Evolutionary conservation across 208 protist genomes (phyloP), one percentile per base, ranked within the genome.

Genomic region (Ichthyophonus hoferi): DNA sequence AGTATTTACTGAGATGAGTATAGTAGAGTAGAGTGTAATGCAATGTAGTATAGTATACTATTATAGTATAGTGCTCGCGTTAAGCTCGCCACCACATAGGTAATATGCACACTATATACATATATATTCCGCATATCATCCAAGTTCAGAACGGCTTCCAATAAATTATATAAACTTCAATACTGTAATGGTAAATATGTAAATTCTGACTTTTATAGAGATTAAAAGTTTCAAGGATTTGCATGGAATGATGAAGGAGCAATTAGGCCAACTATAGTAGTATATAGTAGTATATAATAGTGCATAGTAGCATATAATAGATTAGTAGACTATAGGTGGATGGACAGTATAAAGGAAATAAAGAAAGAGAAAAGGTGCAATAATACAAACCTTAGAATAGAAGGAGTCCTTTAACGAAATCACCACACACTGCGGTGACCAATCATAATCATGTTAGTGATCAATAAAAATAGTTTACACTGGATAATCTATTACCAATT

Each of bases 391-490:
- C 40, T 85, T 85, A 38, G 96, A 92, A 90, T 97, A 99, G 42
- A 99, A 97, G 76, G 96, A 95, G 67, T 98, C 97, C 95, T 99
- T 99, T 14, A 99, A 93, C 3, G 97, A 98, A 41, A 99, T 98
- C 0, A 99, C 97, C 14, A 99, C 92, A 87, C 97, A 98, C 95
- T 99, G 98, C 39, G 38, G 34, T 90, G 77, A 90, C 93, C 92
- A 2, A 37, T 58, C 40, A 79, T 86, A 79, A 40, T 42, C 77
- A 2, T 38, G 37, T 41, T 77, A n/a, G n/a, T 79, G 50, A 1
- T 76, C 83, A 82, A 38, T 37, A n/a, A 87, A 40, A 34, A 31
- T 37, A 87, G 37, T 34, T 2, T 39, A 35, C 84, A 86, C 40
- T 31, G 17, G 2, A 67, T 77, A 34, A 43, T 39, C 1, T 78